Conservation (phyloP, 768 basidiomycete species). For the Suillus luteus region DNA sequence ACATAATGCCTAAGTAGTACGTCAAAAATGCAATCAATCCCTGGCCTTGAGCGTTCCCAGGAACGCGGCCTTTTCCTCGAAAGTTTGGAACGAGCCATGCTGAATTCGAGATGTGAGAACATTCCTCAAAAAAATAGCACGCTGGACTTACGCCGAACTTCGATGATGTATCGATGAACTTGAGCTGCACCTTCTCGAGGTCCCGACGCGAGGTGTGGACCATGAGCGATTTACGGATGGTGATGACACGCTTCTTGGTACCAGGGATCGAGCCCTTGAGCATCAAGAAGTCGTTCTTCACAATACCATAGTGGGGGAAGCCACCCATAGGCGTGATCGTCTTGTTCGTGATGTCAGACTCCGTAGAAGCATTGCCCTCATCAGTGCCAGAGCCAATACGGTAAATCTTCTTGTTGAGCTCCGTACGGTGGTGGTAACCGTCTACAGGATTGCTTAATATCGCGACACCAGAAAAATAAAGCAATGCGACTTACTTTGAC, state of each 20-base stretch:
- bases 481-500: constrained; percentile 79
- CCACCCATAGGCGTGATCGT: constrained; percentile 96
- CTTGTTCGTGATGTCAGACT: constrained; percentile 93
- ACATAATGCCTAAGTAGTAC: constrained; percentile 43
- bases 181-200: constrained; percentile 97
- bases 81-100: constrained; percentile 97
- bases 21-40: constrained; percentile 53
- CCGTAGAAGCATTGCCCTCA: constrained; percentile 86
- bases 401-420: constrained; percentile 99
- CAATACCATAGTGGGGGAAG: constrained; percentile 98
- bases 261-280: constrained; percentile 96
- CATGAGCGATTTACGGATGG: constrained; percentile 96
- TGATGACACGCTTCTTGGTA: constrained; percentile 97
- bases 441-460: constrained; percentile 46
- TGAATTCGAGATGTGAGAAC: constrained; percentile 31
- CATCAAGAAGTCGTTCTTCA: constrained; percentile 98
- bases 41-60: constrained; percentile 87
- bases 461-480: background rate
- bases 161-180: constrained; percentile 98
- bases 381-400: constrained; percentile 83
- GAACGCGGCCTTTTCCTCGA: constrained; percentile 96
- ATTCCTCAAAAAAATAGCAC: background rate
- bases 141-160: constrained; percentile 83
- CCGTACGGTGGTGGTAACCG: constrained; percentile 95
- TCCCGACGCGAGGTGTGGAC: constrained; percentile 94